These are phyloP conservation scores for Meredithiella fracta DNA, from an alignment of 2,329 filamentous ascomycete species.

Conservation along the genomic window DNA sequence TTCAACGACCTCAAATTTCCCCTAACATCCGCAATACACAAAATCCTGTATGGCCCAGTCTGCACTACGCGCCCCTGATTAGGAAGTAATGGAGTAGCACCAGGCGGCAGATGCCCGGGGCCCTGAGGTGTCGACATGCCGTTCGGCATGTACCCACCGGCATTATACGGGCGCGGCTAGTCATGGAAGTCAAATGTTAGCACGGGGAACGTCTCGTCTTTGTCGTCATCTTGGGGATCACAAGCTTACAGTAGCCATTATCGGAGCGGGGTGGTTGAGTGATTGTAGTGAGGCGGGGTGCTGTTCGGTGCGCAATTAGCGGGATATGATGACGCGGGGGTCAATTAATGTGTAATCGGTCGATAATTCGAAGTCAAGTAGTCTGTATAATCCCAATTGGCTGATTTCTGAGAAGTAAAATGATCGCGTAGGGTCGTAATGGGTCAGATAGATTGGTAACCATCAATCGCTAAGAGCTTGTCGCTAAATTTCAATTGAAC, in stretches of 20 bases:
- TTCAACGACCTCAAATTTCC: conserved; percentile 90
- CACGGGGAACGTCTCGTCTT: conserved; percentile 6
- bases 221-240: conserved; percentile 14
- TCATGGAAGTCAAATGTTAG: conserved; percentile 16
- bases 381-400: no score
- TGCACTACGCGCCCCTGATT: conserved; percentile 53
- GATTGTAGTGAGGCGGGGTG: not conserved
- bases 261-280: not conserved
- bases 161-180: conserved; percentile 31
- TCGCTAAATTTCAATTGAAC: no score
- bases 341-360: no score
- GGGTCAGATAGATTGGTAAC: no score
- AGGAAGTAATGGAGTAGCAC: conserved; percentile 47
- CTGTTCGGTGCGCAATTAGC: conserved; percentile 5
- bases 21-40: conserved; percentile 58
- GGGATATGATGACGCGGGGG: not conserved
- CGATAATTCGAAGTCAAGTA: no score
- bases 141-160: conserved; percentile 45
- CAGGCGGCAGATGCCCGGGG: conserved; percentile 25
- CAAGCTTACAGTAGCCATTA: conserved; percentile 4
- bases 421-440: no score
- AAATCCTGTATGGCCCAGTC: conserved; percentile 46
- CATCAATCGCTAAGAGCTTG: no score
- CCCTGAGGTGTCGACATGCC: conserved; percentile 28
- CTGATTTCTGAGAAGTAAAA: no score